These are phyloP conservation scores for Penicillium arizonense DNA, from an alignment of 495 filamentous ascomycete species.

Conservation along the genomic window DNA sequence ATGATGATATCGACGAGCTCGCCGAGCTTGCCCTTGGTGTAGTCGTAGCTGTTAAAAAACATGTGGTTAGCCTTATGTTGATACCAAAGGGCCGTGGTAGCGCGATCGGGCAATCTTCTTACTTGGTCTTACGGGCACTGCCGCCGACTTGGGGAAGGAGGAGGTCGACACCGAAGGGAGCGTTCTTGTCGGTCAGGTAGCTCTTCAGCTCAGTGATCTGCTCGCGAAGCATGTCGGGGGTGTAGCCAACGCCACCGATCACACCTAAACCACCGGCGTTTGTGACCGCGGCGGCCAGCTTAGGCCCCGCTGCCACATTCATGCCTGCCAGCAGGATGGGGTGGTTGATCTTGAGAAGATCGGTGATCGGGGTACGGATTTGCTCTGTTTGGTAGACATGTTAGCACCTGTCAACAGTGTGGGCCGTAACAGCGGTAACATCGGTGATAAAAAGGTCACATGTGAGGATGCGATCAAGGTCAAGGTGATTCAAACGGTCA, in stretches of 20 bases:
- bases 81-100: neutral
- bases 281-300: constrained; percentile 94
- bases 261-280: constrained; percentile 97
- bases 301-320: constrained; percentile 98
- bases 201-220: constrained; percentile 94
- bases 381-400: constrained; percentile 54
- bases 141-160: constrained; percentile 93
- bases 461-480: constrained; percentile 6
- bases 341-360: constrained; percentile 96
- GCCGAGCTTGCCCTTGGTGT: constrained; percentile 97
- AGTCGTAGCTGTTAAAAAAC: constrained; percentile 76
- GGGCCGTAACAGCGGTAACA: neutral
- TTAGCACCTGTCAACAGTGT: neutral
- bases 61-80: constrained; percentile 16
- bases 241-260: constrained; percentile 95
- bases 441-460: constrained; percentile 7
- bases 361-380: constrained; percentile 85
- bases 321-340: constrained; percentile 94
- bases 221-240: constrained; percentile 92
- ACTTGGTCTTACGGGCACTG: constrained; percentile 93
- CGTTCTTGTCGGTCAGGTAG: constrained; percentile 87
- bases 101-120: constrained; percentile 23
- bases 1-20: constrained; percentile 91
- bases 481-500: constrained; percentile 10
- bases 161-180: constrained; percentile 97